Conservation (phyloP, 345 rosid genomes). For the Mangifera indica region DNA sequence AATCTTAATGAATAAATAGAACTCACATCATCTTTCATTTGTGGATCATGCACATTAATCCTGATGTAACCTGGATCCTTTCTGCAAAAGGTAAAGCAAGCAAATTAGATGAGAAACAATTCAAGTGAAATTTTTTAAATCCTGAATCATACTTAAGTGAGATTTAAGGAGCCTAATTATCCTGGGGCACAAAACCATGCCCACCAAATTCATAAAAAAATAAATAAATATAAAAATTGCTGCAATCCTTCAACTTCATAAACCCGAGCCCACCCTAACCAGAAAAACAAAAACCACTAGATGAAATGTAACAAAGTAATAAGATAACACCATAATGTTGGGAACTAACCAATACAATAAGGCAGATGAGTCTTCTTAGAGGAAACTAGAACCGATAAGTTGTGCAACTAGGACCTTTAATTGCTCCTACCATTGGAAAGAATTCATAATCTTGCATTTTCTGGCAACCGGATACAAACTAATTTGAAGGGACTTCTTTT, state of each 20-base stretch:
- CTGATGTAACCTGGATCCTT: conserved; percentile 94
- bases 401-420: not conserved
- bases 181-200: not conserved
- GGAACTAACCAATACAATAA: not conserved
- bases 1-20: conserved; percentile 14
- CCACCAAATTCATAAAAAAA: conserved; percentile 9
- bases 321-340: not conserved
- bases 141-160: not conserved
- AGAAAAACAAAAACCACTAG: too few species aligned
- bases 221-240: not conserved
- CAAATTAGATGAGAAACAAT: not conserved
- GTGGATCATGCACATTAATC: conserved; percentile 76
- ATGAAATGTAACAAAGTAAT: not conserved
- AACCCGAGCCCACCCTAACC: not conserved
- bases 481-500: too few species aligned
- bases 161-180: not conserved
- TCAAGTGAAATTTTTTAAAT: not conserved
- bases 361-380: not conserved
- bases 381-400: not conserved
- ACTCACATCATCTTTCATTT: conserved; percentile 91
- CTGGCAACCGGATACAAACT: too few species aligned
- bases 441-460: too few species aligned
- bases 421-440: too few species aligned
- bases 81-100: conserved; percentile 41
- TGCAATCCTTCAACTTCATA: not conserved